phyloP scores from a whole-genome alignment of 129 eudicot genomes.

The Scalesia atractyloides region DNA sequence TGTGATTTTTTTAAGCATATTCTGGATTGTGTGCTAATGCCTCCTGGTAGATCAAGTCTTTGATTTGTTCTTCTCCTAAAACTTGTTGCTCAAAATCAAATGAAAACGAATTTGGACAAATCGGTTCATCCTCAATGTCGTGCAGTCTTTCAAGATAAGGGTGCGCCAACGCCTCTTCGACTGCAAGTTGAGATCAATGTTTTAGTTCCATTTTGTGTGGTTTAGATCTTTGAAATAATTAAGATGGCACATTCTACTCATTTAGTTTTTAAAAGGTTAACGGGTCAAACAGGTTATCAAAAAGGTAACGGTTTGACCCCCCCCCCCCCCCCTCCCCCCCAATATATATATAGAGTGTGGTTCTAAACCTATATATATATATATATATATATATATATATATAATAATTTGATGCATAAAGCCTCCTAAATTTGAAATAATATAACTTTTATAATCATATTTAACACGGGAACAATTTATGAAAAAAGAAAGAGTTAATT shows the following conservation, averaged over 20 bases:
- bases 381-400: too few species aligned
- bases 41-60: slow-evolving; percentile 88
- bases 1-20: slow-evolving; percentile 36
- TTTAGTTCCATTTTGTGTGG: slow-evolving; percentile 4
- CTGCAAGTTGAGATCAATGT: slow-evolving; percentile 45
- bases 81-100: slow-evolving; percentile 84
- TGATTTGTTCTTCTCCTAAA: slow-evolving; percentile 81
- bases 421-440: not conserved
- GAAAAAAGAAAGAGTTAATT: not conserved
- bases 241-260: too few species aligned
- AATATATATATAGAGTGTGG: too few species aligned
- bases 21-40: slow-evolving; percentile 67
- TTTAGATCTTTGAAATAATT: not conserved
- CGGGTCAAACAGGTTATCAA: not conserved
- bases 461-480: not conserved
- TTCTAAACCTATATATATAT: too few species aligned
- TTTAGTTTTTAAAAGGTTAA: not conserved
- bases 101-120: slow-evolving; percentile 67
- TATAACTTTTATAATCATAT: not conserved
- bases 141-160: slow-evolving; percentile 82
- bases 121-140: slow-evolving; percentile 82
- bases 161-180: slow-evolving; percentile 80
- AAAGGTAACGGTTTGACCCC: not conserved
- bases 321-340: too few species aligned
- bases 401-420: not conserved